Conservation (phyloP, 345 rosid genomes). For the Balakata baccata region DNA sequence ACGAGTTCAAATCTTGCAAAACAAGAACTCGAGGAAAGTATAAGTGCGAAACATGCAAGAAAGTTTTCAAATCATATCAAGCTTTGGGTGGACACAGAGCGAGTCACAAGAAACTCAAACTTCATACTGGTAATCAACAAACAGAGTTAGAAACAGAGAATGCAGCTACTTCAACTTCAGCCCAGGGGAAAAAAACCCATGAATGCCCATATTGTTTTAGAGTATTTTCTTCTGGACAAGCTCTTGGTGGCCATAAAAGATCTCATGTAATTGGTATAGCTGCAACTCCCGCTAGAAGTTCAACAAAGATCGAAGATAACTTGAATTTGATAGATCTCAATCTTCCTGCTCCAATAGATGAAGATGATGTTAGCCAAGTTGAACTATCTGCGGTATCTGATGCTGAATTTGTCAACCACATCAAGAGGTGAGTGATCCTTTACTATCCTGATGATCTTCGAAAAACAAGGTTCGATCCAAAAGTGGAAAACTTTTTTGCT, state of each 20-base stretch:
- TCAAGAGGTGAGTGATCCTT: slow-evolving; percentile 26
- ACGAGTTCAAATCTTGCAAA: slow-evolving; percentile 36
- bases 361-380: slow-evolving; percentile 53
- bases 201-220: slow-evolving; percentile 81
- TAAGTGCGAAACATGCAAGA: slow-evolving; percentile 80
- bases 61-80: slow-evolving; percentile 81
- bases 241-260: slow-evolving; percentile 95
- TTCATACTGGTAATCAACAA: slow-evolving; percentile 26
- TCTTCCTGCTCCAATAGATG: slow-evolving; percentile 81
- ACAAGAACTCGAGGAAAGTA: slow-evolving; percentile 47
- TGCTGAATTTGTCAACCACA: slow-evolving; percentile 47
- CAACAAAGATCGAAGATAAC: slow-evolving; percentile 30
- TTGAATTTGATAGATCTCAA: slow-evolving; percentile 71
- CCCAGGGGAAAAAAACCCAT: slow-evolving; percentile 47
- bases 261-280: slow-evolving; percentile 55
- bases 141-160: slow-evolving; percentile 33
- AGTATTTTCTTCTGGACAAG: slow-evolving; percentile 91
- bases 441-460: slow-evolving; percentile 10
- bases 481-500: slow-evolving; percentile 42
- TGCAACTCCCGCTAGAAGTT: slow-evolving; percentile 27
- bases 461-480: slow-evolving; percentile 30
- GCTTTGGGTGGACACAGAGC: slow-evolving; percentile 93
- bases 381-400: slow-evolving; percentile 73
- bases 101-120: slow-evolving; percentile 71
- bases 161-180: slow-evolving; percentile 27